Evolutionary conservation across 148 eudicot species (phyloP).

Genomic region (Camellia lanceoleosa): DNA sequence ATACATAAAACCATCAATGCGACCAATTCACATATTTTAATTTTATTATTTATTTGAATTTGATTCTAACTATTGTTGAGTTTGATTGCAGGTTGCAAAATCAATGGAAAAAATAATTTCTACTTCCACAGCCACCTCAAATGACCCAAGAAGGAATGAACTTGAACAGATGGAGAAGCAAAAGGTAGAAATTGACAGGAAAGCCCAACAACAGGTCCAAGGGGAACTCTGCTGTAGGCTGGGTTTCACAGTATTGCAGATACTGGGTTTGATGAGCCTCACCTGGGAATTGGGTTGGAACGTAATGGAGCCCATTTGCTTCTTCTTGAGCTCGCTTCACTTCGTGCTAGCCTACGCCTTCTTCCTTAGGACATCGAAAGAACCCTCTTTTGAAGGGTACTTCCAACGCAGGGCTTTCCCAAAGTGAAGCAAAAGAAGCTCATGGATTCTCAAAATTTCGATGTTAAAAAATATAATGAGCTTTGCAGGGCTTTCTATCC

Average conservation of each 20-base stretch:
- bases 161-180: constrained; percentile 44
- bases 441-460: constrained; percentile 40
- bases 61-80: too few species aligned
- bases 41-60: too few species aligned
- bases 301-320: constrained; percentile 86
- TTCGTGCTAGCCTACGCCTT: constrained; percentile 54
- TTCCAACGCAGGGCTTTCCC: constrained; percentile 46
- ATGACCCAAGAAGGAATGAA: constrained; percentile 54
- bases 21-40: too few species aligned
- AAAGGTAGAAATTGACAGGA: constrained; percentile 46
- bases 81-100: constrained; percentile 44
- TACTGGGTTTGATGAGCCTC: constrained; percentile 72
- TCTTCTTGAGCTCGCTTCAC: constrained; percentile 57
- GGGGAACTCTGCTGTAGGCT: constrained; percentile 59
- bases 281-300: constrained; percentile 81
- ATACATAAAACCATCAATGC: too few species aligned
- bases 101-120: constrained; percentile 47
- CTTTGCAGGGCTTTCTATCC: constrained; percentile 48
- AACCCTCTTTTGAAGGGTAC: constrained; percentile 61
- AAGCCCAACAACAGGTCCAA: constrained; percentile 40
- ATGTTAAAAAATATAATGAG: constrained; percentile 38
- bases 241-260: constrained; percentile 50
- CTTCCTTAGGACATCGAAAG: constrained; percentile 58
- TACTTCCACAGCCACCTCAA: constrained; percentile 38
- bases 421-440: constrained; percentile 55